Evolutionary conservation across 73 alveolate species (phyloP).

Genomic region (Effrenium voratum): DNA sequence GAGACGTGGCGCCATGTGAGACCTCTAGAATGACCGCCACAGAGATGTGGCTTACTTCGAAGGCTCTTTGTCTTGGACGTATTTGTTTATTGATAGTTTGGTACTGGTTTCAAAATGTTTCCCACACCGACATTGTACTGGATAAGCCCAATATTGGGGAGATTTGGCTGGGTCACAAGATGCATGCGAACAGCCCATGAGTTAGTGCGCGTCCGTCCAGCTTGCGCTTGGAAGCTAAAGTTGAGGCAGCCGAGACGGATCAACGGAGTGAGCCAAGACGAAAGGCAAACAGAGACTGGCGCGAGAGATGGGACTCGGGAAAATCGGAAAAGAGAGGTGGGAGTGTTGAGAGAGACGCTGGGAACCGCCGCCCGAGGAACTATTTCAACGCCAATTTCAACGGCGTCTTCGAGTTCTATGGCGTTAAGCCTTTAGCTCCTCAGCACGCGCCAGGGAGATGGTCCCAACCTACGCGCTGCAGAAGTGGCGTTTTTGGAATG

Average conservation of each 20-base stretch:
- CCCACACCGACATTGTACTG: too few species aligned
- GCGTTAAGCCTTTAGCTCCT: background rate
- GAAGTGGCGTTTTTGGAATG: background rate
- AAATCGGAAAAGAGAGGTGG: background rate
- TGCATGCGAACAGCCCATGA: background rate
- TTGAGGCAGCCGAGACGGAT: background rate
- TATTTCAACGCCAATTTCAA: constrained; percentile 13
- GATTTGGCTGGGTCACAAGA: too few species aligned
- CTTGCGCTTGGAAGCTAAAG: background rate
- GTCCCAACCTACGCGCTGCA: too few species aligned
- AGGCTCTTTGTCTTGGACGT: too few species aligned
- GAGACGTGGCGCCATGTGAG: too few species aligned
- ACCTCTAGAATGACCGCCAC: too few species aligned
- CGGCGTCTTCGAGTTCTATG: background rate
- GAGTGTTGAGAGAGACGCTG: background rate
- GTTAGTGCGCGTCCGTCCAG: background rate
- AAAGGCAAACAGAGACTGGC: background rate
- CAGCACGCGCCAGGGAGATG: background rate
- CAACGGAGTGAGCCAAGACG: background rate
- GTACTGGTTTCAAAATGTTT: too few species aligned
- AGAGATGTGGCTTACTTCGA: too few species aligned
- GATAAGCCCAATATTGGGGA: too few species aligned
- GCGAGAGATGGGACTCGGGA: background rate
- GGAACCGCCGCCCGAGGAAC: background rate
- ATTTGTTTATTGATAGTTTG: too few species aligned